These are phyloP conservation scores for Eucalyptus tenuipes DNA, from an alignment of 345 rosid genomes.

Conservation along the genomic window DNA sequence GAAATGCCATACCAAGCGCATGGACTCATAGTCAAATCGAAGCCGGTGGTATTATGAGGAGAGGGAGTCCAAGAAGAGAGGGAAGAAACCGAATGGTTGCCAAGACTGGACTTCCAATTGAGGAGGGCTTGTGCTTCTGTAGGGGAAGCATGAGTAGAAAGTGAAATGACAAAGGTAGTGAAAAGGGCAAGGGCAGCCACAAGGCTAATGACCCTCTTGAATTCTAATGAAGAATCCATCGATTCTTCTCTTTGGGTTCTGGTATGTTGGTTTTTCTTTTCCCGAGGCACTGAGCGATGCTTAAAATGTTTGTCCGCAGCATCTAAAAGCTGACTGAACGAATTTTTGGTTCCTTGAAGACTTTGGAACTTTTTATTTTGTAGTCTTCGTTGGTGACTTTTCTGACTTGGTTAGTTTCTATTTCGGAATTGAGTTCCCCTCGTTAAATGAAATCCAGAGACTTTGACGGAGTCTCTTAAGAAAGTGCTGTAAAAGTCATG, in stretches of 20 bases:
- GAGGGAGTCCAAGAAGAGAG: slow-evolving; percentile 1
- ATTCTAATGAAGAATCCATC: not conserved
- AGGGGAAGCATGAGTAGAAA: not conserved
- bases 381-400: too few relatives aligned
- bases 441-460: too few relatives aligned
- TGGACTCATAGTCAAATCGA: not conserved
- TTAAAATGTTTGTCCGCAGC: not conserved
- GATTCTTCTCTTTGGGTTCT: not conserved
- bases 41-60: not conserved
- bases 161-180: not conserved
- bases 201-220: not conserved
- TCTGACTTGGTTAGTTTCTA: too few relatives aligned
- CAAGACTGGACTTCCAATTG: slow-evolving; percentile 3
- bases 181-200: not conserved
- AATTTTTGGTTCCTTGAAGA: too few relatives aligned
- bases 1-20: slow-evolving; percentile 9
- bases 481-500: too few relatives aligned
- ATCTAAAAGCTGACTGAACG: too few relatives aligned
- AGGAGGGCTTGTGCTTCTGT: slow-evolving; percentile 1
- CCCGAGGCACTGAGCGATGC: not conserved
- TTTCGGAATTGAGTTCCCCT: too few relatives aligned
- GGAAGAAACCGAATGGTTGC: not conserved
- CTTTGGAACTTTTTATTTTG: too few relatives aligned
- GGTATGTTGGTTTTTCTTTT: not conserved
- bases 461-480: too few relatives aligned